Evolutionary conservation across 2,329 filamentous ascomycete genomes (phyloP).

Genomic region (Sporothrix brasiliensis): DNA sequence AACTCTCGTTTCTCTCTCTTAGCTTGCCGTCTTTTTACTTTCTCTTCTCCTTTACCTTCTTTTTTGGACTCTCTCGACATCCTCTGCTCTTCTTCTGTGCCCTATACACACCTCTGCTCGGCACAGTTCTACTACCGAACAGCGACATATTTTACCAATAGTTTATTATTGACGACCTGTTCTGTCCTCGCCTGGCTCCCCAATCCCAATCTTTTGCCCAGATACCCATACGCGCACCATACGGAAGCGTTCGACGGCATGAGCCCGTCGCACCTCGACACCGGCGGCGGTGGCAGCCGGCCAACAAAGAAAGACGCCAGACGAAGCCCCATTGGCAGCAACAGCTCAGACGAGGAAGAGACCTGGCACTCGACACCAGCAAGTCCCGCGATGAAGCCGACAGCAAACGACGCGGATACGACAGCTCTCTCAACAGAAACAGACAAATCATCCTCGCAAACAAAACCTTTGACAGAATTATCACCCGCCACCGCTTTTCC

Average conservation of each 20-base stretch:
- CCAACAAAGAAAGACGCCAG: background rate
- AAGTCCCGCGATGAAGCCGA: slow-evolving; percentile 19
- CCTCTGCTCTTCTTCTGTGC: background rate
- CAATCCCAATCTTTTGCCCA: background rate
- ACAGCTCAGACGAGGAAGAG: slow-evolving; percentile 25
- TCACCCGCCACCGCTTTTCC: slow-evolving; percentile 22
- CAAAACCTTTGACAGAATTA: slow-evolving; percentile 7
- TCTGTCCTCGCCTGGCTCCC: background rate
- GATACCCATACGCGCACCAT: background rate
- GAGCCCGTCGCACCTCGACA: slow-evolving; percentile 15
- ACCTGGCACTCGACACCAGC: slow-evolving; percentile 28
- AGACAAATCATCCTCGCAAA: background rate
- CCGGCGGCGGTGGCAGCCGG: background rate
- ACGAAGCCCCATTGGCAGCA: slow-evolving; percentile 15
- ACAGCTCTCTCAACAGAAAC: background rate
- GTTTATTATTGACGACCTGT: background rate
- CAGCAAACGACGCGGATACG: background rate
- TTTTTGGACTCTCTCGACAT: background rate
- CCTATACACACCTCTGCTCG: background rate
- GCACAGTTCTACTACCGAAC: background rate
- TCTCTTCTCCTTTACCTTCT: background rate
- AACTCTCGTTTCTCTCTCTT: slow-evolving; percentile 4
- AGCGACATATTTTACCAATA: background rate
- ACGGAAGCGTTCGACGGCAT: slow-evolving; percentile 2
- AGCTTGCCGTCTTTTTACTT: background rate